phyloP scores from a whole-genome alignment of 768 basidiomycete genomes.

The Tricholoma terreum region DNA sequence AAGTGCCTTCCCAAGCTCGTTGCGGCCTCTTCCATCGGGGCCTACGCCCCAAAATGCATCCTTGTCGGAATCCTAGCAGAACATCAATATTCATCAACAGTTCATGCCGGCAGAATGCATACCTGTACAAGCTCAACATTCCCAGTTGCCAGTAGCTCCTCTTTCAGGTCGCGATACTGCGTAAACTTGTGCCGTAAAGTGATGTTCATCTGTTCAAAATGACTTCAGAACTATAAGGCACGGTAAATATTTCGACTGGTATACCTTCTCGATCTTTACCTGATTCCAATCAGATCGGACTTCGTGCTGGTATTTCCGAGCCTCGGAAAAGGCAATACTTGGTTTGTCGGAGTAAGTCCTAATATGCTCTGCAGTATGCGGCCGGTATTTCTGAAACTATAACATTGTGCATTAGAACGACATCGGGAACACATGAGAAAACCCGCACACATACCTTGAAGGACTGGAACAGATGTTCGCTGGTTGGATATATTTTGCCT shows the following conservation, averaged over 20 bases:
- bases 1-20: slow-evolving; percentile 72
- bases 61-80: slow-evolving; percentile 57
- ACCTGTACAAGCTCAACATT: slow-evolving; percentile 71
- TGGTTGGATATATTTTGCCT: slow-evolving; percentile 64
- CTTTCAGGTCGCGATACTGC: slow-evolving; percentile 58
- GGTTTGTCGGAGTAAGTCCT: slow-evolving; percentile 56
- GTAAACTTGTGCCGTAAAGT: slow-evolving; percentile 65
- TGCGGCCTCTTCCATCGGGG: slow-evolving; percentile 58
- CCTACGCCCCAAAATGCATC: slow-evolving; percentile 79
- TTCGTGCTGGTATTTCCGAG: slow-evolving; percentile 54
- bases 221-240: not conserved
- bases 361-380: slow-evolving; percentile 68
- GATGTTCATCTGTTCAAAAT: slow-evolving; percentile 58
- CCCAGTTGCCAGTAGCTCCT: slow-evolving; percentile 59
- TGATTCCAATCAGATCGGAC: slow-evolving; percentile 64
- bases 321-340: slow-evolving; percentile 63
- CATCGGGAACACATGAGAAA: not conserved
- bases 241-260: not conserved
- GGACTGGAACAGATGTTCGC: slow-evolving; percentile 75
- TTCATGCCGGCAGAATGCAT: not conserved
- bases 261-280: slow-evolving; percentile 63
- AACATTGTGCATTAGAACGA: slow-evolving; percentile 3
- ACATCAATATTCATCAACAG: not conserved
- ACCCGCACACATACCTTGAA: slow-evolving; percentile 47
- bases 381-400: slow-evolving; percentile 60